Percentiles rank a stretch among this genome's conserved stretches.
phyloP scores from a whole-genome alignment of 208 protist genomes.

The Wallacemonas collosoma region DNA sequence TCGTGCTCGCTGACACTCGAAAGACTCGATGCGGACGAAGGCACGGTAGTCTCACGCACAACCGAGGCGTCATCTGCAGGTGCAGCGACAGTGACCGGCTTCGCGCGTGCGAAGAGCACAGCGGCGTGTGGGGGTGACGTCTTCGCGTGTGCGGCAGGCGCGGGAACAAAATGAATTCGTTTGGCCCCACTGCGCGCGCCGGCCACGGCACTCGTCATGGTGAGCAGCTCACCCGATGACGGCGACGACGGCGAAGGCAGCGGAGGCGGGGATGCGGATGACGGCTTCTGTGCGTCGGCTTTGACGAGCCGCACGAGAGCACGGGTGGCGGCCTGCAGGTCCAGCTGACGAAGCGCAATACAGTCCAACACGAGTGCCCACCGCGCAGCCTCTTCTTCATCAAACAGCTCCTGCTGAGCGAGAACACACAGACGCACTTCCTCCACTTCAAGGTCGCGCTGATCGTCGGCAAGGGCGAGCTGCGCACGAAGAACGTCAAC shows the following conservation, averaged over 20 bases:
- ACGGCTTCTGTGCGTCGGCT: background rate
- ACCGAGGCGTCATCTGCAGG: no score
- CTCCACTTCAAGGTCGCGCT: conserved; percentile 4
- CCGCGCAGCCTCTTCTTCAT: conserved; percentile 1
- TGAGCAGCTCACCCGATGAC: background rate
- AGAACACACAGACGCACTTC: conserved; percentile 3
- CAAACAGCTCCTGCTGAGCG: conserved; percentile 4
- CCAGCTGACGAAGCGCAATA: background rate
- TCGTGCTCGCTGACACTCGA: conserved; percentile 7
- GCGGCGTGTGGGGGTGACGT: background rate
- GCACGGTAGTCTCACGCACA: background rate
- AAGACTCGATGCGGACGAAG: conserved; percentile 1
- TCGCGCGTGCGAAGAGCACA: background rate
- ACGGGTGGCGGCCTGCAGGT: background rate
- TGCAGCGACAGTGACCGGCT: no score
- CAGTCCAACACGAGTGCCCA: background rate
- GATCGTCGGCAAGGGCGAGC: conserved; percentile 11
- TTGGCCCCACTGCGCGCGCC: background rate
- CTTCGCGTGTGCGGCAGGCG: background rate
- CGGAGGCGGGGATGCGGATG: background rate
- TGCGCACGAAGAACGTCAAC: conserved; percentile 9
- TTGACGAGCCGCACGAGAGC: background rate
- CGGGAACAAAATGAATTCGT: conserved; percentile 3
- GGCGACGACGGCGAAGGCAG: background rate
- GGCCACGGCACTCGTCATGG: background rate